Evolutionary conservation across 768 basidiomycete genomes (phyloP).

Genomic region (Lenzites betulinus): DNA sequence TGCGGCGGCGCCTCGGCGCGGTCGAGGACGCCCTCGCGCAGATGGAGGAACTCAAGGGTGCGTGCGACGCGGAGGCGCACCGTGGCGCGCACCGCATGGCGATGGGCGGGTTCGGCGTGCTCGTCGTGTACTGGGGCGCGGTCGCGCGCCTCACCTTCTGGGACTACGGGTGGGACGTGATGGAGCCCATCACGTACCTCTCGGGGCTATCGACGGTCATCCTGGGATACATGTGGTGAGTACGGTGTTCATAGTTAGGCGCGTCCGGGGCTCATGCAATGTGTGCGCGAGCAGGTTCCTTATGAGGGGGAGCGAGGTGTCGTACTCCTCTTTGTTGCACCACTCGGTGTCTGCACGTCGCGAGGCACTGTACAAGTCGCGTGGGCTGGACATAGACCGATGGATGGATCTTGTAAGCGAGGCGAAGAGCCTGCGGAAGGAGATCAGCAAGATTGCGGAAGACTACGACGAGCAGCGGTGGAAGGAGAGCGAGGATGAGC

Average conservation of each 20-base stretch:
- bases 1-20: constrained; percentile 47
- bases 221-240: constrained; percentile 59
- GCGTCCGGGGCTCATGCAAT: not conserved
- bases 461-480: constrained; percentile 54
- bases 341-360: constrained; percentile 59
- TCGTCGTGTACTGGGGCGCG: constrained; percentile 63
- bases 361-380: constrained; percentile 54
- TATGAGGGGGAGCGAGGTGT: constrained; percentile 63
- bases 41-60: constrained; percentile 56
- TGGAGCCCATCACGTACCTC: constrained; percentile 73
- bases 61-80: constrained; percentile 59
- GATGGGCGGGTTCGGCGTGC: constrained; percentile 56
- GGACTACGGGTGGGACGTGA: constrained; percentile 64
- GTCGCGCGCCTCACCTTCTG: constrained; percentile 68
- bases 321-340: constrained; percentile 63
- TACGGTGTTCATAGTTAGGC: too few species aligned
- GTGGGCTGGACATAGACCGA: constrained; percentile 60
- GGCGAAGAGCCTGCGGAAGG: constrained; percentile 47
- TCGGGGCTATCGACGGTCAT: constrained; percentile 62
- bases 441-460: constrained; percentile 58
- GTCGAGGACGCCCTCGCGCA: constrained; percentile 46
- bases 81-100: constrained; percentile 59
- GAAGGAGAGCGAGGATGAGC: constrained; percentile 30
- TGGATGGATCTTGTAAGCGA: constrained; percentile 59
- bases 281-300: constrained; percentile 45